phyloP scores from a whole-genome alignment of 2,329 filamentous ascomycete genomes.

The Scedosporium dehoogii region DNA sequence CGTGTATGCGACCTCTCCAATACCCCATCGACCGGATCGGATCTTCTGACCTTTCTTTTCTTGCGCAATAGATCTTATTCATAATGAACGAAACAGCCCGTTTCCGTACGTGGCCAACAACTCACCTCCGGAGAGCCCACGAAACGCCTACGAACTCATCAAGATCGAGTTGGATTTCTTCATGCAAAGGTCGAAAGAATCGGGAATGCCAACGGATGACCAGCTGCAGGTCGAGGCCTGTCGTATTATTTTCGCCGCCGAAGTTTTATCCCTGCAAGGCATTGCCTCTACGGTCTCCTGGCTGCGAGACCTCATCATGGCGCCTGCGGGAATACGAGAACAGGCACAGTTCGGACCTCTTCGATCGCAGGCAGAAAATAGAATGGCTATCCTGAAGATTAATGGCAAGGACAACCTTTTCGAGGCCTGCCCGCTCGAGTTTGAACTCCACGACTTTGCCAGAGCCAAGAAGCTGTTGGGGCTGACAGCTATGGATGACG shows the following conservation, averaged over 20 bases:
- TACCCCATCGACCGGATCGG: constrained; percentile 25
- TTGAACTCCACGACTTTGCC: constrained; percentile 44
- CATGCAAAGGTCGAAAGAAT: constrained; percentile 32
- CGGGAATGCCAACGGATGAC: constrained; percentile 32
- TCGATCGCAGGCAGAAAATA: constrained; percentile 34
- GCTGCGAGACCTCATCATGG: constrained; percentile 50
- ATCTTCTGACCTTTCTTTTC: constrained; percentile 26
- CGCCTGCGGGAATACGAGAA: constrained; percentile 28
- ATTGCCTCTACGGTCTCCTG: constrained; percentile 34
- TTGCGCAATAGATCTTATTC: constrained; percentile 45
- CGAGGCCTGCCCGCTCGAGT: constrained; percentile 45
- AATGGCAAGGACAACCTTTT: constrained; percentile 50
- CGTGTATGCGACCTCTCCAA: constrained; percentile 40
- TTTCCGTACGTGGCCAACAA: constrained; percentile 41
- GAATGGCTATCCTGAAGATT: constrained; percentile 38
- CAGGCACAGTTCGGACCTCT: constrained; percentile 39
- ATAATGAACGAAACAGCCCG: constrained; percentile 49
- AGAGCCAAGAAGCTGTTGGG: constrained; percentile 40
- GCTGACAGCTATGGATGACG: constrained; percentile 48
- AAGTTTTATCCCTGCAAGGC: constrained; percentile 31
- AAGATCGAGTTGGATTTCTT: constrained; percentile 48
- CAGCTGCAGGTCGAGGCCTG: constrained; percentile 50
- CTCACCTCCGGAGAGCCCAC: constrained; percentile 33
- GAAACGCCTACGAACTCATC: constrained; percentile 51
- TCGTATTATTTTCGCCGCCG: constrained; percentile 45